Conservation (phyloP, 1,139 yeast genomes). For the Nakaseomyces nivariensis region DNA sequence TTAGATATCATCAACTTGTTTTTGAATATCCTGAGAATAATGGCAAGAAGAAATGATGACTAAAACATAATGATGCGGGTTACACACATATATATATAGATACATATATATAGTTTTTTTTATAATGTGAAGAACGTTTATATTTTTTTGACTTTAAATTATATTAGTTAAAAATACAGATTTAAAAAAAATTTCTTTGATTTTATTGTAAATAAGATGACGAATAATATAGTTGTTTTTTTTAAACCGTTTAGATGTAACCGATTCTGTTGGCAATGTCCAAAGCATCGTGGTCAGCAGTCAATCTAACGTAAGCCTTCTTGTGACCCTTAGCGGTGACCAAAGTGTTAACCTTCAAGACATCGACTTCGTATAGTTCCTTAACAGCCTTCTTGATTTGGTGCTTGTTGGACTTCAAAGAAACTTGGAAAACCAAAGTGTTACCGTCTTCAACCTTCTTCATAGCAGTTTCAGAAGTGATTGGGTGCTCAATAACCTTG, state of each 20-base stretch:
- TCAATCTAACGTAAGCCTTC: constrained; percentile 98
- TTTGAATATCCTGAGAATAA: constrained; percentile 60
- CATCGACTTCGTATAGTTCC: constrained; percentile 96
- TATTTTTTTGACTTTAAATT: not conserved
- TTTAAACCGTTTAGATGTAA: constrained; percentile 56
- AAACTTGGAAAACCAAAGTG: constrained; percentile 98
- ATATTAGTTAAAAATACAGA: constrained; percentile 3
- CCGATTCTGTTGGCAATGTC: constrained; percentile 99
- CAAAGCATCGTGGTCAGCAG: constrained; percentile 99
- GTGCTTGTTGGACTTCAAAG: constrained; percentile 92
- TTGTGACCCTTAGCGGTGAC: constrained; percentile 98
- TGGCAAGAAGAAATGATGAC: constrained; percentile 43
- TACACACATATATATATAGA: no score
- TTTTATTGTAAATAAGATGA: constrained; percentile 3
- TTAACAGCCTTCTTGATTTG: constrained; percentile 98
- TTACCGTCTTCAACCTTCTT: constrained; percentile 99
- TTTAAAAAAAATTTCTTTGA: not conserved
- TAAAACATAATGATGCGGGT: not conserved
- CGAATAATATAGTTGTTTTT: not conserved
- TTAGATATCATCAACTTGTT: constrained; percentile 77
- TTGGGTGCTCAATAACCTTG: constrained; percentile 91
- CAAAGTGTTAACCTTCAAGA: constrained; percentile 87
- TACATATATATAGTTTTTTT: not conserved
- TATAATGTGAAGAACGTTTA: constrained; percentile 3
- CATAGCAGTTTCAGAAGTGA: constrained; percentile 98